Base-by-base conservation (phyloP, 352 stramenopile genomes). In the Plasmopara viticola region DNA sequence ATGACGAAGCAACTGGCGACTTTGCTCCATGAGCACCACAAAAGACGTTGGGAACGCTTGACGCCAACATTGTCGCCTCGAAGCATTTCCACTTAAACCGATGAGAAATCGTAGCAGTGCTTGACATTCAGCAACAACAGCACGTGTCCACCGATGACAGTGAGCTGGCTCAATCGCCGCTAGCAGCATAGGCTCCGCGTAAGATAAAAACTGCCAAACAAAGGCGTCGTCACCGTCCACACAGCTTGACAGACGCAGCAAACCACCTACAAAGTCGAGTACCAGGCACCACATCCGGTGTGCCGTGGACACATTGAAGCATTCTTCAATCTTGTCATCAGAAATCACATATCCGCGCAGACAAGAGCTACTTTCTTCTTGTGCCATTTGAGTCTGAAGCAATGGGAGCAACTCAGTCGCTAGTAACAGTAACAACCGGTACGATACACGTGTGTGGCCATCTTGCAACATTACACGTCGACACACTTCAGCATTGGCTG, bases 21-120 rank as follows among this genome's bases (percentile, higher is more conserved):
- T 85, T 15, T 84, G 74, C 50, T 88, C 78, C 72, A 88, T 82
- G 0, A 88, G 57, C 13, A 86, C 60, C 10, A 79, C 71, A 34
- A 53, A 46, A 39, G 68, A 85, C 5, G 50, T 58, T 13, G 78
- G 78, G 25, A 88, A 69, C 18, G 72, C 74, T 50, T 79, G 64
- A 13, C 75, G 69, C 78, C 78, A 88, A 29, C 72, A 66, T 48
- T 74, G 75, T 40, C 68, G 71, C 29, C 55, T 53, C 5, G 34
- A 31, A 0, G 50, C 12, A 9, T 34, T 62, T 7, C 49, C 50
- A 18, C 74, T 88, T 15, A 88, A 46, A 29, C 62, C 73, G 35
- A 62, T 73, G 17, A 86, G 25, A 6, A 86, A 69, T 15, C 61
- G 66, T 12, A 88, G 44, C 17, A 70, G 34, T 7, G 64, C 52